Evolutionary conservation across 208 protist species (phyloP).

Genomic region (Phytomonas francai): DNA sequence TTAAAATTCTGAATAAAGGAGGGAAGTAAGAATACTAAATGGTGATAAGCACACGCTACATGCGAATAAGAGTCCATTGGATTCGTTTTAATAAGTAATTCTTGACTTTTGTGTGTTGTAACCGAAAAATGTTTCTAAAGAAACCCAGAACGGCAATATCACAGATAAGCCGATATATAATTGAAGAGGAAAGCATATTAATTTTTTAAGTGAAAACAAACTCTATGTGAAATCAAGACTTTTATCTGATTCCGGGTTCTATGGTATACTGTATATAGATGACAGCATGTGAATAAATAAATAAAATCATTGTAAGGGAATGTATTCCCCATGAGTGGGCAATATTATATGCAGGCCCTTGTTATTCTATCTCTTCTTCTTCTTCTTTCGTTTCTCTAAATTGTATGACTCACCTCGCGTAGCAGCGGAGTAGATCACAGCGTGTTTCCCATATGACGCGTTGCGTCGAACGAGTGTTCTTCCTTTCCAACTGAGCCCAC

Average conservation of each 20-base stretch:
- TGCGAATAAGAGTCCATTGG: not conserved
- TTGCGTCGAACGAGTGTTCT: not conserved
- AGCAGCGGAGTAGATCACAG: not conserved
- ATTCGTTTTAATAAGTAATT: not conserved
- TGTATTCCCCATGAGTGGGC: not conserved
- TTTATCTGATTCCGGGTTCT: not conserved
- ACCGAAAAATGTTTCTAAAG: not conserved
- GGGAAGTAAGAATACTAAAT: not conserved
- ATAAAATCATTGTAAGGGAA: not conserved
- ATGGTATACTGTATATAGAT: not conserved
- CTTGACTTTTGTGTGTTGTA: not conserved
- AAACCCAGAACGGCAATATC: not conserved
- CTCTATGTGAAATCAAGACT: slow-evolving; percentile 1
- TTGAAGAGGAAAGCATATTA: not conserved
- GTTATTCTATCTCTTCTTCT: not conserved
- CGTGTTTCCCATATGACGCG: slow-evolving; percentile 2
- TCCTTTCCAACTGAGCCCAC: not conserved
- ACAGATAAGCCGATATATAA: not conserved
- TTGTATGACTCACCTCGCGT: not conserved
- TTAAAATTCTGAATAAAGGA: not conserved
- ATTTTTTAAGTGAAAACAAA: not conserved
- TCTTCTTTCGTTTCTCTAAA: not conserved
- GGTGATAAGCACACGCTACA: not conserved
- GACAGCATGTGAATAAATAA: not conserved
- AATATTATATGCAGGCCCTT: not conserved